Evolutionary conservation across 1,284 basidiomycete genomes (phyloP).

Genomic region (Mycena citricolor): DNA sequence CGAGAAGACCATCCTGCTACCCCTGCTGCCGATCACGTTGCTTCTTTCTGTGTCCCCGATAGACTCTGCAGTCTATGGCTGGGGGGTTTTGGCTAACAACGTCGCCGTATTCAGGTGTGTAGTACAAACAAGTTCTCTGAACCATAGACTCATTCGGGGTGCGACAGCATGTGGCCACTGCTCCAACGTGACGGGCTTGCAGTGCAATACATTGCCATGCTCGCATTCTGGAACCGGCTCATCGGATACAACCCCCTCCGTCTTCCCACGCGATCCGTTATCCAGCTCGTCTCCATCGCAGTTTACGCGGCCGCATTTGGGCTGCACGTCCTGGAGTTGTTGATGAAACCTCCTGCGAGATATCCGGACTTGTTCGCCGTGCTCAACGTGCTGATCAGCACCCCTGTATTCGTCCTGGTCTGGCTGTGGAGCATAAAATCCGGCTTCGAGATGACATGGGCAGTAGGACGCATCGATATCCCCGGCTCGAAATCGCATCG

Average conservation of each 20-base stretch:
- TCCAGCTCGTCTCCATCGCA: constrained; percentile 61
- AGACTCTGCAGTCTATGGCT: constrained; percentile 69
- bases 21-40: constrained; percentile 81
- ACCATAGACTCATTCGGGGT: constrained; percentile 8
- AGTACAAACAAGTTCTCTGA: too few relatives aligned
- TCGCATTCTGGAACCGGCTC: constrained; percentile 78
- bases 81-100: constrained; percentile 81
- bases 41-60: constrained; percentile 65
- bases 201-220: constrained; percentile 67
- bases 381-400: constrained; percentile 81
- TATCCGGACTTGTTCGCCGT: constrained; percentile 88
- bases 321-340: constrained; percentile 66
- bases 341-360: constrained; percentile 62
- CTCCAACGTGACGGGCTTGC: constrained; percentile 79
- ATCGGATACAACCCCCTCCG: constrained; percentile 74
- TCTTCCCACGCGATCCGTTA: constrained; percentile 40
- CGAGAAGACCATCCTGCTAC: constrained; percentile 91
- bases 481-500: constrained; percentile 5
- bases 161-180: constrained; percentile 84
- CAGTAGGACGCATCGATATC: constrained; percentile 28
- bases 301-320: constrained; percentile 55
- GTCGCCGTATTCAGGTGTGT: constrained; percentile 85
- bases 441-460: constrained; percentile 68
- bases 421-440: constrained; percentile 81
- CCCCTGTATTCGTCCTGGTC: constrained; percentile 71